Evolutionary conservation across 352 stramenopile species (phyloP), one percentile per base, ranked within the genome.

Genomic region (Phytophthora niederhauseri): DNA sequence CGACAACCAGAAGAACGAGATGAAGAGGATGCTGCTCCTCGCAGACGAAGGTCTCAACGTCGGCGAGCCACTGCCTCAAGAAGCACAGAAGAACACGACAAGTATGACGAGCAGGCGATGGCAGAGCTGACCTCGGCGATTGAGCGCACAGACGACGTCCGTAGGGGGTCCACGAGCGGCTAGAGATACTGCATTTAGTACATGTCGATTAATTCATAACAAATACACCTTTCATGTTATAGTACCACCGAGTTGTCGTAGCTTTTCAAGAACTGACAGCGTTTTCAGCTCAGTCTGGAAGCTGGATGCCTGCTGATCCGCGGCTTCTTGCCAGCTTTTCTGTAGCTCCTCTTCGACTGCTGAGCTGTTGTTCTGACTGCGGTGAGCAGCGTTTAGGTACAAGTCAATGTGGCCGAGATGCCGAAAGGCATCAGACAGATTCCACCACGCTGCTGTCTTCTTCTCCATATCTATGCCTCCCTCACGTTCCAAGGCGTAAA

Each of bases 371-470:
- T 8, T 19, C 28, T 69, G 60, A 19, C 65, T 77, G 19, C 77
- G 76, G 12, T 52, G 57, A 8, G 54, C 72, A 11, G 75, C 82
- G 20, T 81, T 75, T 0, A 90, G 56, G 45, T 87, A 90, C 52
- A 87, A 55, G 9, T 89, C 82, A 6, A 90, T 15, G 17, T 78
- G 68, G 0, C 82, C 82, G 19, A 94, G 57, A 51, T 92, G 85
- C 0, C 81, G 81, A 65, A 92, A 89, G 6, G 75, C 64, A 62
- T 94, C 84, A 3, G 77, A 77, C n/a, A 94, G 72, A 19, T 53
- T 68, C 72, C 82, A 82, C 84, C 84, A 94, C 28, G 74, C 68
- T 3, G 48, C 51, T 3, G 50, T 53, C 14, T 63, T 68, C 17
- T 49, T 50, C 31, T 81, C 73, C 11, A 57, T 26, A 14, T 69